These are phyloP conservation scores for Wickerhamiella brachini DNA, from an alignment of 805 yeast genomes.

Conservation along the genomic window DNA sequence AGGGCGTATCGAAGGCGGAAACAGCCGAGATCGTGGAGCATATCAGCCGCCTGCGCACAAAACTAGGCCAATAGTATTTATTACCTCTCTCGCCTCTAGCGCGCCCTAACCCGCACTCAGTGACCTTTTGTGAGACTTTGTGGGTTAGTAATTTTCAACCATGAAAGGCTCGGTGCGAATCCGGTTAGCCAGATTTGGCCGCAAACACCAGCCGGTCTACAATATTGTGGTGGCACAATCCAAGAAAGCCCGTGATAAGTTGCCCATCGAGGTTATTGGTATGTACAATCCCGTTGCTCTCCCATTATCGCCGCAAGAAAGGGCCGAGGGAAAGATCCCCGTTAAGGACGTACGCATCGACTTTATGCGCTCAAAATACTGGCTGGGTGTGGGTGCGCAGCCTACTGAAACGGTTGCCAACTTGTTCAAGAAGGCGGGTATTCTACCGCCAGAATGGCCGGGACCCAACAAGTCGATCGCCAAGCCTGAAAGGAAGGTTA, in stretches of 20 bases:
- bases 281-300: conserved; percentile 78
- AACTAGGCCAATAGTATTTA: background rate
- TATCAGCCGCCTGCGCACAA: conserved; percentile 26
- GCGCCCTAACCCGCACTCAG: background rate
- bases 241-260: conserved; percentile 55
- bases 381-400: conserved; percentile 97
- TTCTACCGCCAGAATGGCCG: conserved; percentile 33
- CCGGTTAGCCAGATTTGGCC: conserved; percentile 85
- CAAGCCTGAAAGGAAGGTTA: conserved; percentile 4
- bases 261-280: conserved; percentile 91
- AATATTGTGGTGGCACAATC: conserved; percentile 81
- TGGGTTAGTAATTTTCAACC: background rate
- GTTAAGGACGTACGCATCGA: conserved; percentile 72
- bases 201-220: conserved; percentile 74
- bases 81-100: background rate
- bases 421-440: conserved; percentile 57
- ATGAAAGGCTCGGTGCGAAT: conserved; percentile 71
- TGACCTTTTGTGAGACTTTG: no score
- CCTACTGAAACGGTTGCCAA: conserved; percentile 72
- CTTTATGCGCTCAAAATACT: conserved; percentile 79
- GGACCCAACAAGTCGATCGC: conserved; percentile 18
- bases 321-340: conserved; percentile 41
- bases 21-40: conserved; percentile 67
- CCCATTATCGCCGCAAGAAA: conserved; percentile 50
- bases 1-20: conserved; percentile 47